phyloP scores from a whole-genome alignment of 768 basidiomycete genomes.

The Naganishia friedmannii region DNA sequence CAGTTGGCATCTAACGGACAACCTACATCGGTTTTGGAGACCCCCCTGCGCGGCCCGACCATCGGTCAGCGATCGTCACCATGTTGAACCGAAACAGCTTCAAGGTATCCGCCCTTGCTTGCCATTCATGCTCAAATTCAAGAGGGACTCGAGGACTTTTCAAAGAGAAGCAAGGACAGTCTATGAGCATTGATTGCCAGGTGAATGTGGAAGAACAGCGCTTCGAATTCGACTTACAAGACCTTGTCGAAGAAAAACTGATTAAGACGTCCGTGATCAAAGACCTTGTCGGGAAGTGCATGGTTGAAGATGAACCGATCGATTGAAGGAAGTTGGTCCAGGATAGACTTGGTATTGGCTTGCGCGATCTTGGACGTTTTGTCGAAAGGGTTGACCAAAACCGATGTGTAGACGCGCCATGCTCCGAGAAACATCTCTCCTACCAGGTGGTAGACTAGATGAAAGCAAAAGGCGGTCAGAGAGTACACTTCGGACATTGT shows the following conservation, averaged over 20 bases:
- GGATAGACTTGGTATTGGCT: slow-evolving; percentile 5
- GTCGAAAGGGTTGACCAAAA: slow-evolving; percentile 30
- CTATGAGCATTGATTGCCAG: no score
- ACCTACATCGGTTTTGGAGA: slow-evolving; percentile 4
- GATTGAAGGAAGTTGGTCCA: slow-evolving; percentile 24
- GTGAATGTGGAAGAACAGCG: no score
- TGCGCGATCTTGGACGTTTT: neutral
- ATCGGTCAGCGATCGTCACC: slow-evolving; percentile 36
- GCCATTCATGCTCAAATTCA: slow-evolving; percentile 33
- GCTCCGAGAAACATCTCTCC: slow-evolving; percentile 41
- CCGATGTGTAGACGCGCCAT: slow-evolving; percentile 37
- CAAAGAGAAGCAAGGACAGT: no score
- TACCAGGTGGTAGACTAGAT: slow-evolving; percentile 40
- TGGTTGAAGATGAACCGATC: neutral
- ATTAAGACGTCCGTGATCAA: slow-evolving; percentile 38
- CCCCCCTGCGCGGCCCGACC: slow-evolving; percentile 32
- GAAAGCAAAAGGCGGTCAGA: neutral
- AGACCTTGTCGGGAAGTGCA: neutral
- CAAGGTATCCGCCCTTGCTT: slow-evolving; percentile 30
- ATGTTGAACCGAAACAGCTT: slow-evolving; percentile 33
- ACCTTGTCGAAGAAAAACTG: slow-evolving; percentile 38
- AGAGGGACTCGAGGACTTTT: slow-evolving; percentile 36
- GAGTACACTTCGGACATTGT: no score
- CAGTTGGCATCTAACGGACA: slow-evolving; percentile 2
- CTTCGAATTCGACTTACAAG: slow-evolving; percentile 34